These are phyloP conservation scores for Eucalyptus curtisii DNA, from an alignment of 345 rosid genomes.

Conservation along the genomic window DNA sequence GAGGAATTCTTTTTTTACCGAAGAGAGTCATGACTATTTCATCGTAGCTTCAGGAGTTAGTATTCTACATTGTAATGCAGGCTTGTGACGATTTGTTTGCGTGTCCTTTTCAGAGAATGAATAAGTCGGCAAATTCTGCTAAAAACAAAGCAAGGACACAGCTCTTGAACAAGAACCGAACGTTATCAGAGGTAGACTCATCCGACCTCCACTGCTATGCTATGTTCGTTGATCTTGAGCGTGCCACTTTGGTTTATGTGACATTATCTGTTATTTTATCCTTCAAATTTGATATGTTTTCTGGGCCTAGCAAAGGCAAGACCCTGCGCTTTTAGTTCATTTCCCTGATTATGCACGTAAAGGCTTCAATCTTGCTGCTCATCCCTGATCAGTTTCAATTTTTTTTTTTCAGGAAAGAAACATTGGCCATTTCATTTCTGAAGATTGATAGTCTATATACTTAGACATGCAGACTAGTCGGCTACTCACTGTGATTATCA, in stretches of 20 bases:
- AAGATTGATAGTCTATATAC: neutral
- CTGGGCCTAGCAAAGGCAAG: neutral
- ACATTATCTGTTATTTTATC: neutral
- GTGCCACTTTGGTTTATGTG: neutral
- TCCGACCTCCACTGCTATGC: neutral
- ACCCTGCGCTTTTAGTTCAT: neutral
- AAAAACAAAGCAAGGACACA: conserved; percentile 1
- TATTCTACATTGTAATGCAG: neutral
- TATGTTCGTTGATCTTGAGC: neutral
- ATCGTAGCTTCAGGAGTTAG: neutral
- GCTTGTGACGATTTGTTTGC: neutral
- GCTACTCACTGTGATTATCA: neutral
- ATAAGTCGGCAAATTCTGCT: neutral
- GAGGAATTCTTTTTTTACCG: neutral
- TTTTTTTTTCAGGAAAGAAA: neutral
- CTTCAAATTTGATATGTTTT: neutral
- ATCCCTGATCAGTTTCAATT: neutral
- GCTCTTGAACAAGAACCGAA: neutral
- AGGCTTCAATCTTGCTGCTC: neutral
- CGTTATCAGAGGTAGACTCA: neutral
- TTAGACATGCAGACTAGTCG: too few relatives aligned
- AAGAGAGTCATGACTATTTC: neutral
- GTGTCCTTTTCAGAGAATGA: neutral
- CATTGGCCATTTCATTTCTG: neutral
- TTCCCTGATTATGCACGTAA: neutral